Evolutionary conservation across 805 yeast species (phyloP).

Genomic region (Scheffersomyces ergatensis): DNA sequence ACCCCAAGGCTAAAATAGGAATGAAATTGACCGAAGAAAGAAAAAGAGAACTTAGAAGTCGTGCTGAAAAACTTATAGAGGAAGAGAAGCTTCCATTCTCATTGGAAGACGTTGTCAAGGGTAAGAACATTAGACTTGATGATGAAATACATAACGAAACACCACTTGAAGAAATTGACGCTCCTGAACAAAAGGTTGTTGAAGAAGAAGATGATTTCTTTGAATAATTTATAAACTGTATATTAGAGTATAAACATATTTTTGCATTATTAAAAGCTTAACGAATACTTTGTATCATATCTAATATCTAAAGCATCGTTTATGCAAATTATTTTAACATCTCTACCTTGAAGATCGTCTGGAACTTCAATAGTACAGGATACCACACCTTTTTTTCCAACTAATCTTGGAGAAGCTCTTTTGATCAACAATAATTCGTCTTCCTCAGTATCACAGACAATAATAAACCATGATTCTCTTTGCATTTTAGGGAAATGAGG

Average conservation of each 20-base stretch:
- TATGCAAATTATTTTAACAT: slow-evolving; percentile 47
- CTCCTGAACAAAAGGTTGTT: slow-evolving; percentile 36
- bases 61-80: slow-evolving; percentile 51
- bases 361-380: slow-evolving; percentile 49
- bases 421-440: slow-evolving; percentile 64
- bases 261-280: neutral
- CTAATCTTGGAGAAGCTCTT: slow-evolving; percentile 64
- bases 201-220: slow-evolving; percentile 46
- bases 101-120: slow-evolving; percentile 44
- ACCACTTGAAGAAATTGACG: slow-evolving; percentile 34
- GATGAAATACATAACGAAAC: slow-evolving; percentile 11
- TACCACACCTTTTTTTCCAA: slow-evolving; percentile 37
- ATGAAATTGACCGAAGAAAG: slow-evolving; percentile 39
- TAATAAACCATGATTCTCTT: slow-evolving; percentile 89
- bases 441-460: slow-evolving; percentile 48
- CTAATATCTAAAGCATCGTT: slow-evolving; percentile 66
- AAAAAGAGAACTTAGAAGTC: slow-evolving; percentile 44
- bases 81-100: slow-evolving; percentile 53
- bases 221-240: slow-evolving; percentile 16
- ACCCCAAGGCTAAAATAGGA: slow-evolving; percentile 42
- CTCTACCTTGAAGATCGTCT: slow-evolving; percentile 44
- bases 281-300: neutral
- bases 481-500: slow-evolving; percentile 88
- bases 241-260: neutral
- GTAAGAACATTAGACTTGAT: slow-evolving; percentile 30